phyloP scores from a whole-genome alignment of 2,329 filamentous ascomycete species.

The Sporothrix inflata region DNA sequence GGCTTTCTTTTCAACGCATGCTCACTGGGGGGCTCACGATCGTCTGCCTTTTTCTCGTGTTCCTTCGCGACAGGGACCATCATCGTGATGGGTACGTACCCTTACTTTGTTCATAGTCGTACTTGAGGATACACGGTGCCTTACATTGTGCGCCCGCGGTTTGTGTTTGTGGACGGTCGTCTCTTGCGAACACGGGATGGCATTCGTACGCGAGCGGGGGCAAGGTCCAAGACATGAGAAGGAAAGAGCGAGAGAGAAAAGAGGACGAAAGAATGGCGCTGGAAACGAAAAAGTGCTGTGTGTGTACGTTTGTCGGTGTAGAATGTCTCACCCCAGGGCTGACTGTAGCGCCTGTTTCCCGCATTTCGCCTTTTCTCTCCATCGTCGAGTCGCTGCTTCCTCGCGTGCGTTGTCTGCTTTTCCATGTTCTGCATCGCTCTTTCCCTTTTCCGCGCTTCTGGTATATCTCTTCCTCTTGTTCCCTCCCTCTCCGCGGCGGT shows the following conservation, averaged over 20 bases:
- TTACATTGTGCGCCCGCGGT: not conserved
- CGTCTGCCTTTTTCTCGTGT: not conserved
- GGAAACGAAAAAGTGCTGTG: not conserved
- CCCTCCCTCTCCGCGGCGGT: no score
- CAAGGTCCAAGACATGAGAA: not conserved
- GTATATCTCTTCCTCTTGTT: not conserved
- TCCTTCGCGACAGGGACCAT: no score
- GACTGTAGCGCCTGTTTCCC: conserved; percentile 2
- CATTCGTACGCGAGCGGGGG: not conserved
- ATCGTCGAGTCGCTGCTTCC: not conserved
- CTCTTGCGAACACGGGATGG: not conserved
- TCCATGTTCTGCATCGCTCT: not conserved
- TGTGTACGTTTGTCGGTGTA: not conserved
- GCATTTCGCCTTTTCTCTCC: not conserved
- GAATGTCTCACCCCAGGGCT: not conserved
- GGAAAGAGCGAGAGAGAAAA: not conserved
- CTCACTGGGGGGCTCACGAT: no score
- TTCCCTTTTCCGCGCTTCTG: not conserved
- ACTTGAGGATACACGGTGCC: not conserved
- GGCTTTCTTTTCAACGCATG: not conserved
- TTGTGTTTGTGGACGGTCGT: not conserved
- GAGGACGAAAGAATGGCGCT: not conserved
- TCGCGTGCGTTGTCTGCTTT: not conserved
- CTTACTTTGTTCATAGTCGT: no score
- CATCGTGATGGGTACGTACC: no score